Base-by-base conservation (phyloP, 306 rosid species). In the Oxytropis ochrocephala region DNA sequence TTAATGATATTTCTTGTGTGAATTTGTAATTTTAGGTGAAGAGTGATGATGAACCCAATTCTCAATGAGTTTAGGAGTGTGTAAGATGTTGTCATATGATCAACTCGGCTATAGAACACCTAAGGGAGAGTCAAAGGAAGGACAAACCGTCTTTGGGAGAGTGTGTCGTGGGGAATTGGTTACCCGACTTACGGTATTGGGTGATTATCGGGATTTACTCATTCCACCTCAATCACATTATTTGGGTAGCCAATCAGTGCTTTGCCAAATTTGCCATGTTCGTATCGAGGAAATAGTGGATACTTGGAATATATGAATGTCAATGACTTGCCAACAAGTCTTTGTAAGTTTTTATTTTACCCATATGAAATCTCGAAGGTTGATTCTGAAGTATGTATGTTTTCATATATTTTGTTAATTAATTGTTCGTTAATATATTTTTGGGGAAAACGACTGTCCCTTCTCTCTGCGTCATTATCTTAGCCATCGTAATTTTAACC, bases 211-310 rank as follows among this genome's bases (percentile, higher is more conserved):
- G 39, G 56, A 79, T 85, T 84, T 93, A 63, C 78, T 93, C 71
- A 79, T 76, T 67, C 82, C 97, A 32, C 97, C 97, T 68, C 96
- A 88, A 74, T 72, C 87, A n/a, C 75, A 83, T 85, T 82, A 61
- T 33, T 74, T 78, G 78, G 41, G 88, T 68, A 59, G 96, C 86
- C 63, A 93, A 90, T 85, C 98, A 90, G 85, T 76, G 96, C 97
- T n/a, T n/a, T 50, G 85, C 89, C 73, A 93, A 90, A 82, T 96
- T 96, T 67, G 70, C 64, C 57, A 73, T 93, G 94, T 85, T 76
- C 44, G 75, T 82, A 50, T 82, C 98, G n/a, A 57, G 94, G 97
- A 19, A 85, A 85, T 69, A 82, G 67, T 74, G 96, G 89, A 67
- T 87, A 83, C 84, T 69, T 79, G 8, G 97, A 89, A 51, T 64